Percentiles rank a stretch among this genome's conserved stretches.
Evolutionary conservation across 139 green algal species (phyloP).

Genomic region (Pleodorina starrii): DNA sequence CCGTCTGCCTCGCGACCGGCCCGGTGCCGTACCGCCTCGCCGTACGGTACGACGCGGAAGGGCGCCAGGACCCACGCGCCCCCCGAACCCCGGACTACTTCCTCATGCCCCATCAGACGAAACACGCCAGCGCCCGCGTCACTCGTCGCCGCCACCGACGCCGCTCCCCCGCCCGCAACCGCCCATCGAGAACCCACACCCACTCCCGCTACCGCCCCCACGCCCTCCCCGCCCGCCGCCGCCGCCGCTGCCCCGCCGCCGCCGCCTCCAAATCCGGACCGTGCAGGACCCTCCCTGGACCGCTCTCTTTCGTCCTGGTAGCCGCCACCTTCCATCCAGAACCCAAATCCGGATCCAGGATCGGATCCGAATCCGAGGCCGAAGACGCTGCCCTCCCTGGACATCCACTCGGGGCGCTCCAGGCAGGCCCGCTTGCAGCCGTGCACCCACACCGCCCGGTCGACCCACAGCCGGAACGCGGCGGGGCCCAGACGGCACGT

Average conservation of each 20-base stretch:
- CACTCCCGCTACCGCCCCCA: too few species aligned
- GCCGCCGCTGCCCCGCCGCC: too few species aligned
- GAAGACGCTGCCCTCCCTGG: too few species aligned
- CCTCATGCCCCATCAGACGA: not conserved
- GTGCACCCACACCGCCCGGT: slow-evolving; percentile 21
- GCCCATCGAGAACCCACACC: too few species aligned
- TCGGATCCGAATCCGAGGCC: too few species aligned
- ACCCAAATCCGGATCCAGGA: too few species aligned
- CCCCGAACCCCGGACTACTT: not conserved
- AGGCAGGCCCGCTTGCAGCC: slow-evolving; percentile 14
- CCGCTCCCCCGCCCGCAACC: too few species aligned
- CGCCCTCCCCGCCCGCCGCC: too few species aligned
- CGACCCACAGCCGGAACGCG: not conserved
- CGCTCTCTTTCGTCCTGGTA: too few species aligned
- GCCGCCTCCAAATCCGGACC: too few species aligned
- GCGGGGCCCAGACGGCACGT: not conserved
- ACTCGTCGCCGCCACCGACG: not conserved
- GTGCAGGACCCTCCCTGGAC: not conserved
- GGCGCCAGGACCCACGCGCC: slow-evolving; percentile 25
- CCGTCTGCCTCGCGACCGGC: not conserved
- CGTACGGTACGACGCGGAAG: not conserved
- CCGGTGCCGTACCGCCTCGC: not conserved
- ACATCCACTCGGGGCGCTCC: too few species aligned
- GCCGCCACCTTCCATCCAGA: too few species aligned
- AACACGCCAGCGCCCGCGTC: not conserved